phyloP scores from a whole-genome alignment of 2,329 filamentous ascomycete species.

The Ophiostoma ulmi region DNA sequence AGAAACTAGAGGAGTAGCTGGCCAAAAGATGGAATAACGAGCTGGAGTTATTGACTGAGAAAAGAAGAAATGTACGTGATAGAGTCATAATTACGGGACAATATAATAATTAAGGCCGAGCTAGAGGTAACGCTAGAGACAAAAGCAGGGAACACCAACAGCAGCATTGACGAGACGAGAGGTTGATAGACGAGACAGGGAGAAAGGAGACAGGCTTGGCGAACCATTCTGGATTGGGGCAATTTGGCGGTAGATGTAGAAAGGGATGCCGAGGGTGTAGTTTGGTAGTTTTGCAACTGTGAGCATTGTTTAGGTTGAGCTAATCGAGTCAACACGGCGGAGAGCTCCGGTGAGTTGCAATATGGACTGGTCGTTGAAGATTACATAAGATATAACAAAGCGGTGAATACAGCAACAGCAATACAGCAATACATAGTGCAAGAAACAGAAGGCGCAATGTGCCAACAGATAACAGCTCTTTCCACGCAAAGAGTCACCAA shows the following conservation, averaged over 20 bases:
- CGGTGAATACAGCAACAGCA: no score
- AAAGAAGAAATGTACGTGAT: background rate
- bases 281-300: background rate
- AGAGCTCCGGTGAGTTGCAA: background rate
- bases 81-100: background rate
- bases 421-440: background rate
- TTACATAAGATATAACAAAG: background rate
- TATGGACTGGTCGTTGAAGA: background rate
- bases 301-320: no score
- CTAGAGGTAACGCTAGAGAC: background rate
- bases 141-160: no score
- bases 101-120: background rate
- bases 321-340: background rate
- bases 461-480: no score
- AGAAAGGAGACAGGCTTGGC: background rate
- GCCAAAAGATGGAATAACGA: background rate
- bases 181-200: background rate
- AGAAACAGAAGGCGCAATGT: background rate
- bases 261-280: background rate
- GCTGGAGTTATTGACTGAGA: background rate
- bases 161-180: background rate
- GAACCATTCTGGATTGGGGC: background rate
- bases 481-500: no score
- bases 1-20: background rate
- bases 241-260: conserved; percentile 7